Evolutionary conservation across 2,329 filamentous ascomycete genomes (phyloP), one percentile per base, ranked within the genome.

Genomic region (Sphaerulina populicola): DNA sequence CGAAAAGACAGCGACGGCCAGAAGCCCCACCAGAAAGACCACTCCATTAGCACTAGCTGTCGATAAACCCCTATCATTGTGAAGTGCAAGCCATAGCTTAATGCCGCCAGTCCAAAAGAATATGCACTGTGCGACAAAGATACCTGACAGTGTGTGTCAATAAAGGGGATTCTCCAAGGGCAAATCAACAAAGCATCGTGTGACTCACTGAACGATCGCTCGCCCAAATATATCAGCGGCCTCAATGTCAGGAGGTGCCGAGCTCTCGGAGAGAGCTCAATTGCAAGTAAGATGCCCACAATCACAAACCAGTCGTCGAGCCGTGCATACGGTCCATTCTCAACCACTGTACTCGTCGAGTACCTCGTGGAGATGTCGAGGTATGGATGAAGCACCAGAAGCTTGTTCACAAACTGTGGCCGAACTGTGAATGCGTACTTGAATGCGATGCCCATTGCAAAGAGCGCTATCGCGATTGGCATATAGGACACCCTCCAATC

Each of bases 301-400:
- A 65, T 62, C 41, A 65, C 45, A n/a, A 65, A 44, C 48, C 55
- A 64, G 42, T 65, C 58, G 36, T 65, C 63, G 10, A 65, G 14
- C 11, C 63, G 51, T 7, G 63, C 50, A 43, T 62, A 64, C 4
- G 63, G 58, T 29, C 57, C 61, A 9, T 44, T 44, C 2, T 50
- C 58, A 9, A 51, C 60, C 18, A 56, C 60, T 1, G 50, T 50
- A 4, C n/a, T 43, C 1, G 42, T 21, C 2, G 49, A 57, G 27
- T 56, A 52, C 14, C 49, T 54, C 38, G 62, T 49, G 6, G 57
- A 57, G 6, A 64, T 38, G 42, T 64, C 58, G 29, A 65, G 43
- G 31, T 53, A 62, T 2, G 62, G 63, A 39, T 62, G 61, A 6
- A 65, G 54, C 14, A 61, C 50, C 8, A 65, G 57, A 43, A 60